Percentiles rank a stretch among this genome's conserved stretches.
phyloP scores from a whole-genome alignment of 2,329 filamentous ascomycete genomes.

The Chaetomiaceae sp. region DNA sequence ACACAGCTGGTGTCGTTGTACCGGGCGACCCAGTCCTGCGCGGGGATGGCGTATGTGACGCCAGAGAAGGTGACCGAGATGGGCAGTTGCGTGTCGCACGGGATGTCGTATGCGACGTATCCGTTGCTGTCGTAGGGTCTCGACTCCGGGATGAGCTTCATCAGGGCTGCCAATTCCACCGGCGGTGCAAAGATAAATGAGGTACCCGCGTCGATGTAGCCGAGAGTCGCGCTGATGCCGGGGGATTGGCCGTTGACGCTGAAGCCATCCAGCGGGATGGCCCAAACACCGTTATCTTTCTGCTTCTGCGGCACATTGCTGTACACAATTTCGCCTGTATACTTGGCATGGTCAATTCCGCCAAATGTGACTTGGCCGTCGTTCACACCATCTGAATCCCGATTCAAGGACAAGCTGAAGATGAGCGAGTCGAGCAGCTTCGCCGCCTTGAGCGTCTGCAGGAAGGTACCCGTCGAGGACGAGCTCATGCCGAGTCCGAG shows the following conservation, averaged over 20 bases:
- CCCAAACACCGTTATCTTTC: constrained; percentile 60
- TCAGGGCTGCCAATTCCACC: constrained; percentile 61
- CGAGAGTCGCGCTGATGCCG: constrained; percentile 47
- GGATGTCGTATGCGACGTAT: constrained; percentile 62
- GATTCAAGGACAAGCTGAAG: constrained; percentile 66
- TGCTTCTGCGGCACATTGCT: constrained; percentile 42
- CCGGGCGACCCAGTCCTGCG: constrained; percentile 64
- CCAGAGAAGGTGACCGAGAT: constrained; percentile 66
- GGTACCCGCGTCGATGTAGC: constrained; percentile 81
- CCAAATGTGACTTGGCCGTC: constrained; percentile 78
- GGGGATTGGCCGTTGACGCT: constrained; percentile 55
- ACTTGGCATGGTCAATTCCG: constrained; percentile 60
- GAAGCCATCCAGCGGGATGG: constrained; percentile 63
- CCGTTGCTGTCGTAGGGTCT: constrained; percentile 39
- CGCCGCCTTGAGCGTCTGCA: constrained; percentile 56
- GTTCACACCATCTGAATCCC: constrained; percentile 59
- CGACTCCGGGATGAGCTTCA: constrained; percentile 61
- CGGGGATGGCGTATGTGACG: constrained; percentile 59
- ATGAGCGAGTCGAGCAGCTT: constrained; percentile 57
- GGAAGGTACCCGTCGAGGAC: constrained; percentile 59
- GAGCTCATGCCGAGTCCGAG: constrained; percentile 67
- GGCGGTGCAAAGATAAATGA: constrained; percentile 71
- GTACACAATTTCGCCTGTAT: constrained; percentile 64
- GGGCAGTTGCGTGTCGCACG: constrained; percentile 60
- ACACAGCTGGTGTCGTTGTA: constrained; percentile 47